A percentile compares a stretch with the other conserved stretches of the same genome.
phyloP scores from a whole-genome alignment of 1,284 basidiomycete species.

The Caloboletus inedulis region DNA sequence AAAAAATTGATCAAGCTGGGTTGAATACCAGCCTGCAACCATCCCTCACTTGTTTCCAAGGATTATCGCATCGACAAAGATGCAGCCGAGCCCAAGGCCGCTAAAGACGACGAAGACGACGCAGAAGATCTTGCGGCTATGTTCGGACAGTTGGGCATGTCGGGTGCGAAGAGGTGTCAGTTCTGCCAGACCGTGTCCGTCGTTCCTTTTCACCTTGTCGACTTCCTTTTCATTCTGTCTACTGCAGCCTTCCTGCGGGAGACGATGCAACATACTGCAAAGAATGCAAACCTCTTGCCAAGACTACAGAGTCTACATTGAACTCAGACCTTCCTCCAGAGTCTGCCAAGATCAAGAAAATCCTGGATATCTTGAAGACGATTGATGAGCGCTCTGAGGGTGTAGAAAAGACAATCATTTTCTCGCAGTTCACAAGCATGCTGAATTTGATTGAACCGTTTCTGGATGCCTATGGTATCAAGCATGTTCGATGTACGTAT shows the following conservation, averaged over 20 bases:
- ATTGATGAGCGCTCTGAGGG: constrained; percentile 62
- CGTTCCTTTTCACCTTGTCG: background rate
- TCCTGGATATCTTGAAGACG: constrained; percentile 68
- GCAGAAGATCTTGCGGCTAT: constrained; percentile 71
- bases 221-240: constrained; percentile 4
- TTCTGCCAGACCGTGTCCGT: constrained; percentile 72
- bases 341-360: constrained; percentile 87
- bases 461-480: constrained; percentile 60
- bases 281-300: constrained; percentile 55
- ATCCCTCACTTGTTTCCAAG: constrained; percentile 77
- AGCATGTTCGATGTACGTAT: constrained; percentile 75
- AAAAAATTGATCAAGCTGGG: background rate
- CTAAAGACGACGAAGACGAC: constrained; percentile 51
- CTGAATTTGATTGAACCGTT: constrained; percentile 86
- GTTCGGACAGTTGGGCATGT: constrained; percentile 69
- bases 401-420: constrained; percentile 88
- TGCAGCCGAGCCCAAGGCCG: constrained; percentile 62
- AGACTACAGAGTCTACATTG: constrained; percentile 34
- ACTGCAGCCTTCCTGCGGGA: constrained; percentile 37
- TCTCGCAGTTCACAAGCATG: constrained; percentile 90
- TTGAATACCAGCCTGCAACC: constrained; percentile 73
- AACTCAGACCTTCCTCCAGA: constrained; percentile 49
- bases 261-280: constrained; percentile 52
- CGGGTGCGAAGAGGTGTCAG: constrained; percentile 60
- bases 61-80: constrained; percentile 72